Percentiles rank a stretch among this genome's conserved stretches.
phyloP scores from a whole-genome alignment of 495 filamentous ascomycete species.

The Tricharina praecox region DNA sequence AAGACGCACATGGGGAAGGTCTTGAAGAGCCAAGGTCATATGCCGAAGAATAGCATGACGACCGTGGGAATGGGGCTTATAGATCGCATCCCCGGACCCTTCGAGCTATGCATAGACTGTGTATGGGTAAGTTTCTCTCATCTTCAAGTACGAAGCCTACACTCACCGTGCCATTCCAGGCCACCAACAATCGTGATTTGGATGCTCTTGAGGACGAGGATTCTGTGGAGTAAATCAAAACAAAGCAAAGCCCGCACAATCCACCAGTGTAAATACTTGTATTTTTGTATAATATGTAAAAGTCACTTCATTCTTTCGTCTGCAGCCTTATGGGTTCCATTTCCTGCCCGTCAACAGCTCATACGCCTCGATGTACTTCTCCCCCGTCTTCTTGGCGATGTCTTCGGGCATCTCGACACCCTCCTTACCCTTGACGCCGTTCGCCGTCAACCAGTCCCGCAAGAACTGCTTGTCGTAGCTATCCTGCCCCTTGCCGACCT shows the following conservation, averaged over 20 bases:
- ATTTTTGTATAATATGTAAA: background rate
- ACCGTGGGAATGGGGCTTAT: conserved; percentile 78
- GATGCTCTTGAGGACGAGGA: background rate
- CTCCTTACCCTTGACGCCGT: conserved; percentile 53
- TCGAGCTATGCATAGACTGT: conserved; percentile 62
- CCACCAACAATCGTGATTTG: background rate
- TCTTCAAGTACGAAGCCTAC: background rate
- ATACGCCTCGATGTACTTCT: conserved; percentile 54
- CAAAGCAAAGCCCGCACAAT: too few species aligned
- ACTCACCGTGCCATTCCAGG: background rate
- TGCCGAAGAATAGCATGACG: conserved; percentile 65
- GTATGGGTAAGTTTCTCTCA: conserved; percentile 45
- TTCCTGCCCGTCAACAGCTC: conserved; percentile 49
- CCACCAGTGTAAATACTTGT: too few species aligned
- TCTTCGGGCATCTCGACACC: conserved; percentile 51
- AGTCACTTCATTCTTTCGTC: background rate
- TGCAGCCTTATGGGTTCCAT: conserved; percentile 12
- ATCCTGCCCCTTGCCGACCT: conserved; percentile 53
- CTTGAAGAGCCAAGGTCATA: conserved; percentile 76
- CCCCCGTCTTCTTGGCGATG: conserved; percentile 43
- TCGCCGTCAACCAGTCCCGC: conserved; percentile 63
- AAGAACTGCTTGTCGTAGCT: conserved; percentile 88
- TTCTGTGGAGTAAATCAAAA: background rate
- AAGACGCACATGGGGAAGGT: conserved; percentile 82
- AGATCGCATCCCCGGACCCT: conserved; percentile 73